Base-by-base conservation (phyloP, 2,329 filamentous ascomycete genomes). In the Xylaria sp. region DNA sequence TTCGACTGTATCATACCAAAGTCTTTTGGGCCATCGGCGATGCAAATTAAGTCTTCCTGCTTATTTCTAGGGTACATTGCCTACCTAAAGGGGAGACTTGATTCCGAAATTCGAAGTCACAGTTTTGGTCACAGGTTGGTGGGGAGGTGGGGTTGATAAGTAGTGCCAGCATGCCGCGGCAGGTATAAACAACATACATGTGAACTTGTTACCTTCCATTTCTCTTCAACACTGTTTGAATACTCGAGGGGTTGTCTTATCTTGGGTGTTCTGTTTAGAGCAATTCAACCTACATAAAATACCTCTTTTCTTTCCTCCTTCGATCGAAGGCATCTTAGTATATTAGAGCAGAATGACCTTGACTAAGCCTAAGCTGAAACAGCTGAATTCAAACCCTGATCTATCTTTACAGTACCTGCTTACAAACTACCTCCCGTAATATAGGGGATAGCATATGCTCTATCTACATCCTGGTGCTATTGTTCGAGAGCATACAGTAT, bases 121-220 rank as follows among this genome's bases (percentile, higher is more conserved):
- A 67, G 32, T 52, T 64, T 20, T 20, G 44, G 64, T 66, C 64
- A 62, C 64, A 68, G 41, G 65, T 58, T 20, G 39, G 52, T 59
- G 37, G 64, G 64, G 41, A 56, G 20, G 57, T 66, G 64, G 64
- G 63, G 58, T 44, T 44, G 34, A 60, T 50, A 18, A 9, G 15
- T 58, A 28, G 41, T 56, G 39, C 41, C 7, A n/a, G 39, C 18
- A 44, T 10, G 39, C 23, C 23, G 23, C 23, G 23, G 23, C 39
- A 7, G 37, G 55, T 58, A 46, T 28, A 28, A 28, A 28, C 5
- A 28, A 28, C 28, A 4, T 28, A 28, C 28, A 28, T 28, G 28
- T 28, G 28, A 28, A 28, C 41, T 18, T 46, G 4, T 46, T 25
- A 56, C n/a, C n/a, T 39, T 41, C 23, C 39, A 23, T 46, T 46